phyloP scores from a whole-genome alignment of 805 yeast species.

The Schwanniomyces pseudopolymorphus region DNA sequence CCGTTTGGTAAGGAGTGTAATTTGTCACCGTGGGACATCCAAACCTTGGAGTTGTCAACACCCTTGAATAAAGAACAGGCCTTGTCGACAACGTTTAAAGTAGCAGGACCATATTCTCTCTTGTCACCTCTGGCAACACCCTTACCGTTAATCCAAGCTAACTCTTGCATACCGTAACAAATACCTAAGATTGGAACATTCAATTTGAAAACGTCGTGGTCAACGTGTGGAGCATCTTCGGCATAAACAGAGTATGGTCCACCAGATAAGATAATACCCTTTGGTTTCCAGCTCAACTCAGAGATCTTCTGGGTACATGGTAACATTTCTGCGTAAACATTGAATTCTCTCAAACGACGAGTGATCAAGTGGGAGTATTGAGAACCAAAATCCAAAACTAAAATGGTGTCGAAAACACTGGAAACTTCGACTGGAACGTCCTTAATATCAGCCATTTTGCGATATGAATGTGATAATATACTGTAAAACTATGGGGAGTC shows the following conservation, averaged over 20 bases:
- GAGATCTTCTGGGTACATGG: slow-evolving; percentile 98
- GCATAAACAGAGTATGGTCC: slow-evolving; percentile 98
- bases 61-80: slow-evolving; percentile 76
- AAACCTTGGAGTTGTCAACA: slow-evolving; percentile 91
- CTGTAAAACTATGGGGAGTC: neutral
- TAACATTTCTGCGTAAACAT: slow-evolving; percentile 98
- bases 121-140: slow-evolving; percentile 94
- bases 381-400: slow-evolving; percentile 97
- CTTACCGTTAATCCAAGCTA: slow-evolving; percentile 96
- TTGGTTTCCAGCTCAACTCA: slow-evolving; percentile 91
- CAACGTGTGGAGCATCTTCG: slow-evolving; percentile 95
- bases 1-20: slow-evolving; percentile 86
- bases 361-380: slow-evolving; percentile 97
- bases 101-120: slow-evolving; percentile 98
- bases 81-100: slow-evolving; percentile 69
- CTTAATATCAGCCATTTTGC: slow-evolving; percentile 7
- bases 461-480: neutral
- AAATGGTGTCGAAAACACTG: slow-evolving; percentile 89
- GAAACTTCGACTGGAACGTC: slow-evolving; percentile 65
- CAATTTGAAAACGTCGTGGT: slow-evolving; percentile 86
- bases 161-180: slow-evolving; percentile 98
- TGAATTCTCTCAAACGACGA: slow-evolving; percentile 95
- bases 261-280: slow-evolving; percentile 94
- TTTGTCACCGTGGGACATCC: slow-evolving; percentile 99
- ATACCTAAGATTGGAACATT: slow-evolving; percentile 95